These are phyloP conservation scores for Setaria italica DNA, from an alignment of 202 grass and related monocot species.

Conservation along the genomic window DNA sequence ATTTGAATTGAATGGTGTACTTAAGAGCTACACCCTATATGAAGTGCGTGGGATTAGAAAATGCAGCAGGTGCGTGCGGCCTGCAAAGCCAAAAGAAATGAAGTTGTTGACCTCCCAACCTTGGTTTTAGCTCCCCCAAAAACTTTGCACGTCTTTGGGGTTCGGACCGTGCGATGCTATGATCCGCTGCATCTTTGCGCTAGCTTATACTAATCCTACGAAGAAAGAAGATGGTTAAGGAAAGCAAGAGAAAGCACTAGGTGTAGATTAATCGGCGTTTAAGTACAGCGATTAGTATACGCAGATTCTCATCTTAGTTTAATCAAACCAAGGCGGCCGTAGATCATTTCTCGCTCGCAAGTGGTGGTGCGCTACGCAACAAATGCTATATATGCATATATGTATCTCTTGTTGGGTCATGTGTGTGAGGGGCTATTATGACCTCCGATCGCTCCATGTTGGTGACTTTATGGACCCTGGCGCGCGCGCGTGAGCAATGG, in stretches of 20 bases:
- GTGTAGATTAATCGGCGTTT: slow-evolving; percentile 18
- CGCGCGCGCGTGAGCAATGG: slow-evolving; percentile 37
- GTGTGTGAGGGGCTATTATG: slow-evolving; percentile 55
- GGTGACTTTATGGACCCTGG: slow-evolving; percentile 61
- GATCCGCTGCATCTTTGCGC: slow-evolving; percentile 47
- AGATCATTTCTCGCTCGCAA: slow-evolving; percentile 50
- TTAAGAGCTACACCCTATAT: background rate
- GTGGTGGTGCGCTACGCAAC: slow-evolving; percentile 64
- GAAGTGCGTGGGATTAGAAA: background rate
- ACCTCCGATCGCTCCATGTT: slow-evolving; percentile 50
- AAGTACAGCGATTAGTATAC: slow-evolving; percentile 27
- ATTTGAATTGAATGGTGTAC: background rate
- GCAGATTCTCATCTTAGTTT: slow-evolving; percentile 62
- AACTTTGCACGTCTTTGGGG: background rate
- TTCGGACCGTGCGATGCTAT: slow-evolving; percentile 30
- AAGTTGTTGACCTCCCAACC: slow-evolving; percentile 52
- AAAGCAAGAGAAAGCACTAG: slow-evolving; percentile 49
- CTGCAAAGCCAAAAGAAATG: background rate
- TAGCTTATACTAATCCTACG: slow-evolving; percentile 37
- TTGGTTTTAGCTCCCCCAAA: slow-evolving; percentile 34
- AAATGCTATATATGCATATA: slow-evolving; percentile 8
- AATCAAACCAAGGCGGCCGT: slow-evolving; percentile 45
- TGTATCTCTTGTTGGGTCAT: slow-evolving; percentile 32
- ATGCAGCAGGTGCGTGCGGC: background rate
- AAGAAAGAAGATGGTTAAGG: slow-evolving; percentile 37